These are phyloP conservation scores for Apiospora kogelbergensis DNA, from an alignment of 2,329 filamentous ascomycete species.

Conservation along the genomic window DNA sequence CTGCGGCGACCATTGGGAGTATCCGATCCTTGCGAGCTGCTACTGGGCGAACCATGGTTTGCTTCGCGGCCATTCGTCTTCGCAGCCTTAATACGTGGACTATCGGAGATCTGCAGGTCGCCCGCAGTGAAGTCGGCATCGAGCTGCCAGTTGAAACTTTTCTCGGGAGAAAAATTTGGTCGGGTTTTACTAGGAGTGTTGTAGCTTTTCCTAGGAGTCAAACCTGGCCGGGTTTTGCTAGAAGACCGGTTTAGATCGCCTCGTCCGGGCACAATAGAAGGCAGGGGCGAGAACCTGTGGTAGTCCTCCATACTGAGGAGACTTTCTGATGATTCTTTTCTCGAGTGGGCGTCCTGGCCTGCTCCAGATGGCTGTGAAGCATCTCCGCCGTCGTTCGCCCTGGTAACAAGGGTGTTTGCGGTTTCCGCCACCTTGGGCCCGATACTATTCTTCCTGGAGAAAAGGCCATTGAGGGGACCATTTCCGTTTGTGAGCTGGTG, in stretches of 20 bases:
- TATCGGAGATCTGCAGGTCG: conserved; percentile 55
- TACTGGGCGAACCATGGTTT: conserved; percentile 6
- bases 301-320: conserved; percentile 4
- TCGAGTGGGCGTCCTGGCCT: background rate
- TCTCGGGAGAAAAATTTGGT: conserved; percentile 42
- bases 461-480: background rate
- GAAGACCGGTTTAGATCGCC: background rate
- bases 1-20: conserved; percentile 22
- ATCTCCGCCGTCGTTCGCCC: background rate
- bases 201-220: conserved; percentile 51
- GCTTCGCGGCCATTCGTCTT: conserved; percentile 20
- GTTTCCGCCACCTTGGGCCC: conserved; percentile 8
- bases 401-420: background rate
- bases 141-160: conserved; percentile 55
- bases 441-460: background rate
- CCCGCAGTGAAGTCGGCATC: conserved; percentile 59
- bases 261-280: conserved; percentile 1
- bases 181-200: conserved; percentile 23
- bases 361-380: background rate
- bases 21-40: conserved; percentile 13
- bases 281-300: conserved; percentile 6
- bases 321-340: conserved; percentile 1
- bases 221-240: background rate
- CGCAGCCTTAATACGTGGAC: conserved; percentile 48
- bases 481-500: background rate